A percentile compares a stretch with the other conserved stretches of the same genome.
Conservation (phyloP, 441 rosid species). For the Mallotus japonicus region DNA sequence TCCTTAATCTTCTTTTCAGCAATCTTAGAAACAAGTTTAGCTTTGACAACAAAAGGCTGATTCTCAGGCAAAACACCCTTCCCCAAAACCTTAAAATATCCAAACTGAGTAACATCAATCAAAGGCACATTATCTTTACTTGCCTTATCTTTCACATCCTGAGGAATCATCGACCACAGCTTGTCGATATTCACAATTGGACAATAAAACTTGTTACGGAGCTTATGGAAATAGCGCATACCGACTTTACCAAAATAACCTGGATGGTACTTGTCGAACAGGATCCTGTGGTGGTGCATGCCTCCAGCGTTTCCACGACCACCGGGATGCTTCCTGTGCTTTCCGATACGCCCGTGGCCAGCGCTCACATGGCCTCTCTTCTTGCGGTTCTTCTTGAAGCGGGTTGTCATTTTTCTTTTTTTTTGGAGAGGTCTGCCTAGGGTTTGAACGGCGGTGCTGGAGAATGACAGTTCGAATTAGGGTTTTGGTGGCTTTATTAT, state of each 20-base stretch:
- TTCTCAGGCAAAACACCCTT: constrained; percentile 62
- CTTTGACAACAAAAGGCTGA: constrained; percentile 60
- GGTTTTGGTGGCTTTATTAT: constrained; percentile 22
- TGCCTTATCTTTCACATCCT: constrained; percentile 55
- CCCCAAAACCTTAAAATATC: constrained; percentile 67
- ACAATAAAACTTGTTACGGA: constrained; percentile 64
- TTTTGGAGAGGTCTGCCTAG: not conserved
- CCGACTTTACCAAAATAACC: constrained; percentile 78
- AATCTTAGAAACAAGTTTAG: constrained; percentile 64
- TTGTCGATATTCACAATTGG: constrained; percentile 72
- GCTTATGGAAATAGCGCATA: constrained; percentile 78
- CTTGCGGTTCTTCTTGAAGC: constrained; percentile 80
- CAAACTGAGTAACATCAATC: constrained; percentile 66
- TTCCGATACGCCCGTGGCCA: constrained; percentile 74
- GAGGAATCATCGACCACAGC: constrained; percentile 67
- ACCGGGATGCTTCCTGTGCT: constrained; percentile 79
- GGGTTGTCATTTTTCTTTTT: constrained; percentile 52
- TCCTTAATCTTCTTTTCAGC: constrained; percentile 83
- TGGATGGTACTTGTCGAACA: constrained; percentile 86
- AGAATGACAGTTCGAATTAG: not conserved
- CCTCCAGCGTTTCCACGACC: constrained; percentile 82
- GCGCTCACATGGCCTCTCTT: constrained; percentile 87
- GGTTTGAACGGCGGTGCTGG: constrained; percentile 18
- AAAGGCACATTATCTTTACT: constrained; percentile 53
- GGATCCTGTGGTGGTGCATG: constrained; percentile 81